These are phyloP conservation scores for Stemphylium vesicarium DNA, from an alignment of 2,329 filamentous ascomycete genomes.

Conservation along the genomic window DNA sequence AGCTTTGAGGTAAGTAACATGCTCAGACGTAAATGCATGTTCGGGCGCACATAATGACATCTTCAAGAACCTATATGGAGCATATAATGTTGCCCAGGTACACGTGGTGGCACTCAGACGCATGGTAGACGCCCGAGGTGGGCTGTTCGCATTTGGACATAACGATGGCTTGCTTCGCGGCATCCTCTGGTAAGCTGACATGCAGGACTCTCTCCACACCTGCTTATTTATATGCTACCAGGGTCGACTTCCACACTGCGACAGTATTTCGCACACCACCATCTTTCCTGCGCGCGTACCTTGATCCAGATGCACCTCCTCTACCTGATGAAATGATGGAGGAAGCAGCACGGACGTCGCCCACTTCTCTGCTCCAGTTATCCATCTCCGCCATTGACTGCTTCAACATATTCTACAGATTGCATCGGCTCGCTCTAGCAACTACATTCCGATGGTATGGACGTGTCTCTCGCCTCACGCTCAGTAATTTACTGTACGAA, in stretches of 20 bases:
- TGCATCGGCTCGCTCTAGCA: conserved; percentile 33
- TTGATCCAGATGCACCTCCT: conserved; percentile 24
- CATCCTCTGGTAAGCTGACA: conserved; percentile 27
- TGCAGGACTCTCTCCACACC: not conserved
- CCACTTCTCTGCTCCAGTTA: conserved; percentile 31
- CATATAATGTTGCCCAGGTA: conserved; percentile 30
- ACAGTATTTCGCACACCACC: conserved; percentile 27
- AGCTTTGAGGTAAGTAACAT: conserved; percentile 30
- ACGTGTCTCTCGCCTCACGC: conserved; percentile 17
- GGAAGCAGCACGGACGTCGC: conserved; percentile 29
- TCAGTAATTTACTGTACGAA: conserved; percentile 34
- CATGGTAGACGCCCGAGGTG: conserved; percentile 33
- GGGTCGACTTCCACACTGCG: conserved; percentile 37
- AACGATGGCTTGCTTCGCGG: conserved; percentile 34
- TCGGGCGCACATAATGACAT: not conserved
- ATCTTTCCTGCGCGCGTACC: conserved; percentile 23
- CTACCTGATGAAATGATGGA: conserved; percentile 28
- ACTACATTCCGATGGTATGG: conserved; percentile 22
- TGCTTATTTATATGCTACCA: conserved; percentile 5
- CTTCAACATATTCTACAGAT: conserved; percentile 36
- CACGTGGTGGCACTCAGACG: conserved; percentile 25
- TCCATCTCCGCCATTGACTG: conserved; percentile 26
- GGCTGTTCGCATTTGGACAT: conserved; percentile 29
- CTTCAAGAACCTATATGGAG: conserved; percentile 30
- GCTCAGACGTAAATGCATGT: not conserved